Percentiles rank a stretch among this genome's conserved stretches.
Evolutionary conservation across 2,329 filamentous ascomycete genomes (phyloP).

Genomic region (Metarhizium brunneum): DNA sequence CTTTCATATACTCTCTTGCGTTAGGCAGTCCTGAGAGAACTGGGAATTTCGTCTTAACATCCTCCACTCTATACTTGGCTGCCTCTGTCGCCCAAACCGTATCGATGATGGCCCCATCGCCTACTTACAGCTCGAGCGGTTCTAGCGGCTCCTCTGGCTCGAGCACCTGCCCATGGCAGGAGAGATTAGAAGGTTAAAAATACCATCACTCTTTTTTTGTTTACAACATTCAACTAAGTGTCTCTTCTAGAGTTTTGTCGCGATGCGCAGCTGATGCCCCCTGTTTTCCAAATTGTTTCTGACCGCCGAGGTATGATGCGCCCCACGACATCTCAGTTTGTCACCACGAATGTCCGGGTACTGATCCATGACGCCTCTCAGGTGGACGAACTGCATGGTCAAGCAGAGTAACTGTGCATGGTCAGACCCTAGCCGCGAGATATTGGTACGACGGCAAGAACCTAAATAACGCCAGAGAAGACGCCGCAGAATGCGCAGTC

Average conservation of each 20-base stretch:
- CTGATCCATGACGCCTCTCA: constrained; percentile 22
- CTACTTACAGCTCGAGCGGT: constrained; percentile 15
- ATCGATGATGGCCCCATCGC: constrained; percentile 14
- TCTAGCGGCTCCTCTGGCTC: constrained; percentile 13
- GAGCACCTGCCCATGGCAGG: constrained; percentile 37
- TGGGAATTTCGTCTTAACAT: neutral
- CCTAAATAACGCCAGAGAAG: constrained; percentile 79
- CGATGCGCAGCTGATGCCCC: constrained; percentile 40
- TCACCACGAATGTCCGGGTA: neutral
- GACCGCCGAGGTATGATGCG: constrained; percentile 59
- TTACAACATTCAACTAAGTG: neutral
- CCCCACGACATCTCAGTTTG: neutral
- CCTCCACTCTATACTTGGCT: neutral
- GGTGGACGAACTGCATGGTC: constrained; percentile 90
- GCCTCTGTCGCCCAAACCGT: neutral
- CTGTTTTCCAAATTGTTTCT: constrained; percentile 62
- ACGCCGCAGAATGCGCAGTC: constrained; percentile 77
- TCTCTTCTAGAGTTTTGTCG: constrained; percentile 44
- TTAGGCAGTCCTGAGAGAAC: neutral
- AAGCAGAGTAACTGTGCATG: constrained; percentile 64
- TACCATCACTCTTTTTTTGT: neutral
- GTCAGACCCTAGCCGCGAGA: constrained; percentile 56
- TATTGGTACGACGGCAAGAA: constrained; percentile 91
- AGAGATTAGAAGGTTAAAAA: constrained; percentile 42
- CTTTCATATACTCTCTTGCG: neutral